These are phyloP conservation scores for Ceriops decandra DNA, from an alignment of 345 rosid genomes.

Conservation along the genomic window DNA sequence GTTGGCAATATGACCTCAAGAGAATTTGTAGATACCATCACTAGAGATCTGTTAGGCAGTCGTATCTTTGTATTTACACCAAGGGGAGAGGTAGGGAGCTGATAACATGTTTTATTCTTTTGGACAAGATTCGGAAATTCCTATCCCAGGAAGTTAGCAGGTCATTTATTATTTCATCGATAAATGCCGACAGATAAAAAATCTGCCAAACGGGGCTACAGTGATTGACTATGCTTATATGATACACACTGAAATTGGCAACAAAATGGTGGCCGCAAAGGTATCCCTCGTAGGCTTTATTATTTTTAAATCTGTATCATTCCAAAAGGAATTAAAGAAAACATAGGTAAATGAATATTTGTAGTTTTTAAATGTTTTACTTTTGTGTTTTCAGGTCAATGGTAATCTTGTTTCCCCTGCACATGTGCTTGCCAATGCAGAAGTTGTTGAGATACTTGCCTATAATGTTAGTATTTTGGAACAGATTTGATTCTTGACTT, in stretches of 20 bases:
- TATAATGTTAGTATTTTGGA: conserved; percentile 59
- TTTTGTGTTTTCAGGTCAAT: conserved; percentile 67
- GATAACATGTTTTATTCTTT: conserved; percentile 8
- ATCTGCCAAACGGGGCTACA: conserved; percentile 91
- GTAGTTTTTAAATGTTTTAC: neutral
- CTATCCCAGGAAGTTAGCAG: neutral
- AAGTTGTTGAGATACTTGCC: conserved; percentile 96
- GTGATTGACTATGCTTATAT: conserved; percentile 93
- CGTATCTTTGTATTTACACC: conserved; percentile 81
- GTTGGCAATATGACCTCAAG: conserved; percentile 99
- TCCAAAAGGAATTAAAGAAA: conserved; percentile 22
- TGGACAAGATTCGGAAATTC: conserved; percentile 32
- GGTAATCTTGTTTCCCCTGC: conserved; percentile 89
- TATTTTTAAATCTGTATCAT: neutral
- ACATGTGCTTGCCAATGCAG: conserved; percentile 87
- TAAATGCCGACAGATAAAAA: conserved; percentile 62
- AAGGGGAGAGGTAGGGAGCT: conserved; percentile 27
- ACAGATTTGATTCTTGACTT: neutral
- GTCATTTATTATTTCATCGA: conserved; percentile 14
- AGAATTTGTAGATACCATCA: conserved; percentile 93
- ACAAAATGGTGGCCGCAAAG: conserved; percentile 99
- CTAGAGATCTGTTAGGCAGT: conserved; percentile 90
- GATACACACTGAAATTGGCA: conserved; percentile 96
- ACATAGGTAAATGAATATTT: conserved; percentile 16
- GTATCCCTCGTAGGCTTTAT: conserved; percentile 32